These are phyloP conservation scores for Peronosclerospora sorghi DNA, from an alignment of 352 stramenopile genomes.

Conservation along the genomic window DNA sequence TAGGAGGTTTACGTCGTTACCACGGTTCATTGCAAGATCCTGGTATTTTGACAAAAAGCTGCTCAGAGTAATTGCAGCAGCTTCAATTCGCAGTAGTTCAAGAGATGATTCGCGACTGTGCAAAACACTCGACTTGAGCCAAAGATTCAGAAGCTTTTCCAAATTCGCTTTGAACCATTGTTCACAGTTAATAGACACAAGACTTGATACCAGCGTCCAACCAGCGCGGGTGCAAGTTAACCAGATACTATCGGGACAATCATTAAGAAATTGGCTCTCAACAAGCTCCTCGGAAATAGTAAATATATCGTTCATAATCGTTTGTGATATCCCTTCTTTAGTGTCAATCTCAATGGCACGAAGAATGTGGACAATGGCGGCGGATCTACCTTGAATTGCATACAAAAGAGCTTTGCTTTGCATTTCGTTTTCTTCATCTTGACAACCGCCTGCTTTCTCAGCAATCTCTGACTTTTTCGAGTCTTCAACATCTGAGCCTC, in stretches of 20 bases:
- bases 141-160: constrained; percentile 54
- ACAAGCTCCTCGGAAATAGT: constrained; percentile 58
- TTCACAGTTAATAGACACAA: constrained; percentile 53
- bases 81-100: constrained; percentile 76
- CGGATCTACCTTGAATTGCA: constrained; percentile 57
- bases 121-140: constrained; percentile 64
- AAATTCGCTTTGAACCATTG: constrained; percentile 47
- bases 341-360: constrained; percentile 32
- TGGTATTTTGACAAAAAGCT: constrained; percentile 43
- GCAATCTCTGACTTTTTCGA: constrained; percentile 6
- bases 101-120: constrained; percentile 75
- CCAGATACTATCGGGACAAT: constrained; percentile 74
- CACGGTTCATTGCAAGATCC: constrained; percentile 14
- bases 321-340: constrained; percentile 39
- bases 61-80: constrained; percentile 52
- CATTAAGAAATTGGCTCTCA: constrained; percentile 67
- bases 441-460: constrained; percentile 11
- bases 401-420: constrained; percentile 65
- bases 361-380: constrained; percentile 57
- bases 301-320: constrained; percentile 50
- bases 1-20: constrained; percentile 44
- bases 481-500: constrained; percentile 18
- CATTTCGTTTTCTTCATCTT: constrained; percentile 26
- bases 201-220: constrained; percentile 64
- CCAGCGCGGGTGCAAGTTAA: constrained; percentile 78